phyloP scores from a whole-genome alignment of 2,329 filamentous ascomycete genomes.

The Monilinia laxa region DNA sequence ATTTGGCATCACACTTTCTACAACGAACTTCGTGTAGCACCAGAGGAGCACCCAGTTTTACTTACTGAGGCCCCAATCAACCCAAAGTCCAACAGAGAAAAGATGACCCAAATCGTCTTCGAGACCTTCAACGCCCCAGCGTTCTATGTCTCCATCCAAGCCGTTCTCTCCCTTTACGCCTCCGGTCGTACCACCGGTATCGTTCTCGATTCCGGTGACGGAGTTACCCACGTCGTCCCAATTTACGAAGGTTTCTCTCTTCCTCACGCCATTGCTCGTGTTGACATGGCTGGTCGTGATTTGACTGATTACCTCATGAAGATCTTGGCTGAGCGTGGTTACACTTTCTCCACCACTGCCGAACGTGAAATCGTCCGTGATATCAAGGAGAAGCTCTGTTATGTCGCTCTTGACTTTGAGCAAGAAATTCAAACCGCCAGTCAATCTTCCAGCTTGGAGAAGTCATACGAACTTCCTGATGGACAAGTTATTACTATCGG shows the following conservation, averaged over 20 bases:
- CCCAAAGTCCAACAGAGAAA: conserved; percentile 99
- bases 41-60: conserved; percentile 99
- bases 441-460: conserved; percentile 98
- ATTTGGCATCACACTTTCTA: conserved; percentile 99
- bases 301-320: conserved; percentile 99
- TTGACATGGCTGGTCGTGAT: conserved; percentile 99
- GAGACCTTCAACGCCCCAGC: conserved; percentile 99
- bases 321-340: conserved; percentile 98
- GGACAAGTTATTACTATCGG: conserved; percentile 99
- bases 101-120: conserved; percentile 99
- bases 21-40: conserved; percentile 99
- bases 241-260: conserved; percentile 99
- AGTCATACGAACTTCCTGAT: conserved; percentile 99
- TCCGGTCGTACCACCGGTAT: conserved; percentile 99
- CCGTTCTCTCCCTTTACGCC: conserved; percentile 97
- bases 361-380: conserved; percentile 99
- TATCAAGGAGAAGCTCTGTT: conserved; percentile 99
- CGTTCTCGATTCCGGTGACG: conserved; percentile 99
- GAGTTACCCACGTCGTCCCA: conserved; percentile 99
- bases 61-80: conserved; percentile 99
- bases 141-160: conserved; percentile 99
- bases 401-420: conserved; percentile 99
- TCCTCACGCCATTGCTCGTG: conserved; percentile 99
- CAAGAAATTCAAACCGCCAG: conserved; percentile 99
- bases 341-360: conserved; percentile 99